Evolutionary conservation across 768 basidiomycete genomes (phyloP), one percentile per base, ranked within the genome.

Genomic region (Gymnopilus dilepis): DNA sequence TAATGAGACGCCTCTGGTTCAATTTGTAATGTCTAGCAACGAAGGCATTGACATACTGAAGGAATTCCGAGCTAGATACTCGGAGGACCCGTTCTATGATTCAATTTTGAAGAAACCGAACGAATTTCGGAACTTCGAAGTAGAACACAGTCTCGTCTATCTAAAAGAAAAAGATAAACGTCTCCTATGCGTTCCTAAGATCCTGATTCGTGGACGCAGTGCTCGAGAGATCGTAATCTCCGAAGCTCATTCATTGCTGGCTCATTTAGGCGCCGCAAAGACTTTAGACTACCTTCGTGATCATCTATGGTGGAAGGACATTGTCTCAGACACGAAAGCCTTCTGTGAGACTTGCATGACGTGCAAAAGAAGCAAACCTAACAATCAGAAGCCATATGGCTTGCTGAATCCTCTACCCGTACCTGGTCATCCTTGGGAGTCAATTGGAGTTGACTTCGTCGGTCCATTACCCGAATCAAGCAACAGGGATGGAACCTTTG

Each of bases 361-460:
- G 4, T 58, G 57, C 37, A 58, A 58, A 9, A 15, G 7, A 15
- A 24, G 21, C 4, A 58, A 58, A n/a, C 57, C 57, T 4, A 58
- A 28, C 38, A 58, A 58, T 0, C 47, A 70, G 0, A 77, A 6
- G 22, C 52, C 52, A 2, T 54, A 37, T 54, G 58, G 62, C 4
- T 41, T 53, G 6, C 40, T 65, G 2, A 45, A 65, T 8, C 21
- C 60, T 0, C 53, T 65, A 5, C 34, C 41, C 6, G 53, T 65
- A 0, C 64, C 64, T 17, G 48, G 52, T 21, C 40, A 45, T 4
- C 64, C 51, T 13, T 65, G 60, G 24, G 43, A 52, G 2, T 30
- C 57, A 3, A 58, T 77, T 11, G 69, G 64, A 0, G 67, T 77
- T 1, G 73, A 78, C 38, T 77, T 76, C 58, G 60, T 77, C 11